Conservation (phyloP, 23 red algal species). For the Gracilaria gracilis region DNA sequence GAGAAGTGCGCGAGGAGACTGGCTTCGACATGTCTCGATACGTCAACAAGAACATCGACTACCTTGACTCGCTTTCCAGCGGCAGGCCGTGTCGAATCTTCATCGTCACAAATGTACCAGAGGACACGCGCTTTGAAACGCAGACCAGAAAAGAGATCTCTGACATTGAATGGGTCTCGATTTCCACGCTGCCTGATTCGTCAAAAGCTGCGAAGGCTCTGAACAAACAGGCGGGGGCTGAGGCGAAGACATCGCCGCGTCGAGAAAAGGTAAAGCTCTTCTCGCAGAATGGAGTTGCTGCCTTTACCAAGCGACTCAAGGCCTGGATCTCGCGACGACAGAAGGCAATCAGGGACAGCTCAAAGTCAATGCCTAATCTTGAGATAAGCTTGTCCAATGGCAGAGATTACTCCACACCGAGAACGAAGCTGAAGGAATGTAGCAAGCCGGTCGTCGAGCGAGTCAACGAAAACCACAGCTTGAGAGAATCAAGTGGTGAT, state of each 20-base stretch:
- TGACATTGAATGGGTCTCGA: constrained; percentile 84
- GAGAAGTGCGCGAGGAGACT: constrained; percentile 92
- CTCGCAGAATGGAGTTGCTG: constrained; percentile 55
- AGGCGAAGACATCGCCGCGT: neutral
- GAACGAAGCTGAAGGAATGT: neutral
- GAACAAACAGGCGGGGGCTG: constrained; percentile 14
- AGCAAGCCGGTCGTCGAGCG: neutral
- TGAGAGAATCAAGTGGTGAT: neutral
- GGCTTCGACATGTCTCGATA: constrained; percentile 86
- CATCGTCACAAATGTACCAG: constrained; percentile 81
- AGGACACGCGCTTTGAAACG: constrained; percentile 80
- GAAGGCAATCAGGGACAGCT: neutral
- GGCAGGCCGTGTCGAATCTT: constrained; percentile 76
- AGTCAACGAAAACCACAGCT: neutral
- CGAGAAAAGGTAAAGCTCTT: constrained; percentile 48
- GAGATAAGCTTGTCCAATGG: neutral
- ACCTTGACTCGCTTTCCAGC: constrained; percentile 54
- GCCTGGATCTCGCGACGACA: constrained; percentile 57
- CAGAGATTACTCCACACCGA: neutral
- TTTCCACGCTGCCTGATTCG: constrained; percentile 45
- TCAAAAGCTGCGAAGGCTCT: constrained; percentile 41
- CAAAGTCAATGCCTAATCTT: constrained; percentile 24
- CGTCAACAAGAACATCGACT: constrained; percentile 46
- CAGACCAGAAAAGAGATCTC: constrained; percentile 97
- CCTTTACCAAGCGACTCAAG: constrained; percentile 60